Evolutionary conservation across 345 rosid genomes (phyloP).

Genomic region (Brassica juncea): DNA sequence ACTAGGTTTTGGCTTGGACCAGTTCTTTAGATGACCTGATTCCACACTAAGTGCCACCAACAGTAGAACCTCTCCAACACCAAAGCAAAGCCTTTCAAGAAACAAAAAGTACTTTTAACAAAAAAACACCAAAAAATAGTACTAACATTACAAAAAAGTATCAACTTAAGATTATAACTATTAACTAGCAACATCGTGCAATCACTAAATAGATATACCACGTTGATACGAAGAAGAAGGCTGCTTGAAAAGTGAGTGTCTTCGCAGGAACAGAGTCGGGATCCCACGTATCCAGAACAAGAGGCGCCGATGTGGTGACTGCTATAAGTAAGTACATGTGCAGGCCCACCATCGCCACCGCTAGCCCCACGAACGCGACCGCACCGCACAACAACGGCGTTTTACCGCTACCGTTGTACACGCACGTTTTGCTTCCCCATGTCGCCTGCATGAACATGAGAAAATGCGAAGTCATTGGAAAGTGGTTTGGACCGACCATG

Average conservation of each 20-base stretch:
- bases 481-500: background rate
- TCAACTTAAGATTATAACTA: background rate
- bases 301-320: constrained; percentile 60
- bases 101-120: background rate
- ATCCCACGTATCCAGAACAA: constrained; percentile 53
- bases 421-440: constrained; percentile 56
- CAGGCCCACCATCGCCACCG: constrained; percentile 66
- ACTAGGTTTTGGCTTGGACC: constrained; percentile 69
- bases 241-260: constrained; percentile 65
- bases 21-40: constrained; percentile 81
- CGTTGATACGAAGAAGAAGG: constrained; percentile 71
- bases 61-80: constrained; percentile 70
- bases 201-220: constrained; percentile 48
- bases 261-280: constrained; percentile 45
- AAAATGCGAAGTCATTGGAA: background rate
- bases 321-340: constrained; percentile 70
- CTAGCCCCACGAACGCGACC: constrained; percentile 62
- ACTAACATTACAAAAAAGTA: background rate
- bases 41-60: constrained; percentile 80
- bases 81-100: constrained; percentile 65
- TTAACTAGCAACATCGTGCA: background rate
- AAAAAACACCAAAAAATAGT: background rate
- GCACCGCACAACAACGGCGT: constrained; percentile 65
- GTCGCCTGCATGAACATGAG: constrained; percentile 48
- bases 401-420: constrained; percentile 72